Evolutionary conservation across 345 rosid genomes (phyloP), one percentile per base, ranked within the genome.

Genomic region (Isatis tinctoria): DNA sequence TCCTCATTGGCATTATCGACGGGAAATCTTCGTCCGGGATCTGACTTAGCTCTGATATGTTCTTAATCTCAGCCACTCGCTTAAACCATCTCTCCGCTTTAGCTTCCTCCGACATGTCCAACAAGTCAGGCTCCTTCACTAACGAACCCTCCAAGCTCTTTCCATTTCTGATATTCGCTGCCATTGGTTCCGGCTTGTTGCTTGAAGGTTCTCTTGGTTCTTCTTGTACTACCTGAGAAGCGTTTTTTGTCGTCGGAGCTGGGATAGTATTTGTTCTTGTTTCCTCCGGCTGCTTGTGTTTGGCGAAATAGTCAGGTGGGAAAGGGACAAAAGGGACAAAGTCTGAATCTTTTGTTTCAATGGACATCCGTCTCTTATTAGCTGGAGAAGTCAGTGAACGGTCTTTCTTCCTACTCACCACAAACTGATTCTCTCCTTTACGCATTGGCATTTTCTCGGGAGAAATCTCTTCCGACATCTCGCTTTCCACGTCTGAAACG

Each of bases 91-190:
- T 87, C 85, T 92, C 99, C 0, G 99, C 89, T 81, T 92, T 95
- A 5, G 97, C 97, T 88, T 92, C 99, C 86, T 92, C 96, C 0
- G 99, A 95, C 99, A 95, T 90, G 81, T 95, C 99, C 85, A 95
- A 64, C 60, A 90, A 86, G 79, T 92, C 89, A 4, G 91, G 82
- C 73, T 90, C 96, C 70, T 88, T 90, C 54, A 90, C 96, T 9
- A 87, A 87, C 22, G 98, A 95, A 20, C 98, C 98, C 80, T 92
- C 98, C 82, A 92, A 79, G 80, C 94, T 92, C 87, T 86, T 89
- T 44, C 84, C 92, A 16, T 47, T 81, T 59, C 84, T 79, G 3
- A 48, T 27, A 5, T 10, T 70, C 37, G 24, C 63, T 5, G 11
- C 49, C 53, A 53, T 62, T 64, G 67, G 77, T 36, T 33, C 61